Evolutionary conservation across 1,284 basidiomycete genomes (phyloP).

Genomic region (Rhodotorula sp.): DNA sequence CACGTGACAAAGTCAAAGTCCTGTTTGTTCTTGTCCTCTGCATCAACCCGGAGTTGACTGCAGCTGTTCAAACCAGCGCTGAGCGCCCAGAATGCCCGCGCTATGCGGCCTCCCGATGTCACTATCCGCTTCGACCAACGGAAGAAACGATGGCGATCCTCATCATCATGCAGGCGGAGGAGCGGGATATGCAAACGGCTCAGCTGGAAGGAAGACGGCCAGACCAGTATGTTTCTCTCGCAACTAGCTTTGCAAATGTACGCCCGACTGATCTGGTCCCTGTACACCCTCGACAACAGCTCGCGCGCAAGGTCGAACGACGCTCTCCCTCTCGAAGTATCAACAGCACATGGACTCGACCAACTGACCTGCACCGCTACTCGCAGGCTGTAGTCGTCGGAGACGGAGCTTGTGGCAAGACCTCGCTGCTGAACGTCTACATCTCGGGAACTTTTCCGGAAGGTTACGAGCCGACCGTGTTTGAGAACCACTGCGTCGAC

Average conservation of each 20-base stretch:
- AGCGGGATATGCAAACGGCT: too few relatives aligned
- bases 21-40: neutral
- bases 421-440: slow-evolving; percentile 57
- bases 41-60: neutral
- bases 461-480: slow-evolving; percentile 49
- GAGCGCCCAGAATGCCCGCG: neutral
- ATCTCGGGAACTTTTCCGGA: slow-evolving; percentile 44
- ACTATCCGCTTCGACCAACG: neutral
- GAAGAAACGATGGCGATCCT: neutral
- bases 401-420: slow-evolving; percentile 83
- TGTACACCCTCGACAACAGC: neutral
- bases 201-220: too few relatives aligned
- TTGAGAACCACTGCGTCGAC: slow-evolving; percentile 46
- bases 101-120: slow-evolving; percentile 10
- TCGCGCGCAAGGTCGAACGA: slow-evolving; percentile 4
- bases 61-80: too few relatives aligned
- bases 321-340: neutral
- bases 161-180: too few relatives aligned
- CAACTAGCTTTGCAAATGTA: too few relatives aligned
- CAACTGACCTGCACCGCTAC: too few relatives aligned
- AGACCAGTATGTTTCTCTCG: neutral
- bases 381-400: slow-evolving; percentile 74
- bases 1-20: neutral
- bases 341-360: neutral
- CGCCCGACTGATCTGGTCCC: too few relatives aligned